Base-by-base conservation (phyloP, 805 yeast genomes). In the Candida sonorensis region DNA sequence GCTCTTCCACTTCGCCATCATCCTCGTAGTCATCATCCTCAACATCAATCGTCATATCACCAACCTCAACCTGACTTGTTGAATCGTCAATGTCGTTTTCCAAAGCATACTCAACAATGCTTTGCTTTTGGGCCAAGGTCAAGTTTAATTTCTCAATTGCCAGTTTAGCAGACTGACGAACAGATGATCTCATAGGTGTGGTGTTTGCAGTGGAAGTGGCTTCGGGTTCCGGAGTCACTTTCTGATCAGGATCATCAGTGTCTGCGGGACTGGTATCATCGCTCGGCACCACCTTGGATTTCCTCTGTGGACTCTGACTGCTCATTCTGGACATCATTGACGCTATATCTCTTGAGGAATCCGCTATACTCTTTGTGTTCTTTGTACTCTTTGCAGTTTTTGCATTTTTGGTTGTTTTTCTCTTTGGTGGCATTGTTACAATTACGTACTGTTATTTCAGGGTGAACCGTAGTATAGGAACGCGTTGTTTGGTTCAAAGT, bases 201-300 rank as follows among this genome's bases (percentile, higher is more conserved):
- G 42, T 29, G 17, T 38, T 36, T 2, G 41, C 39, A 4, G 38
- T 38, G 9, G 45, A 34, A 9, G 42, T 40, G 7, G 42, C 37
- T 20, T 35, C 29, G 12, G 43, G 38, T 27, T 33, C 37, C 7
- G 42, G 40, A 5, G 40, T 36, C 12, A 10, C 23, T 8, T 26
- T 13, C 17, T 11, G 11, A 11, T 20, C 23, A 12, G 20, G 9
- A 18, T 18, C 9, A 18, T 18, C 9, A 18, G 20, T 18, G 6
- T 18, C 9, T 18, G 20, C 9, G 9, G 20, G 9, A n/a, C n/a
- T n/a, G n/a, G n/a, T n/a, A n/a, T n/a, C n/a, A n/a, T n/a, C n/a
- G n/a, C n/a, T n/a, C n/a, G n/a, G n/a, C n/a, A n/a, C n/a, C n/a
- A n/a, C n/a, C n/a, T n/a, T n/a, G n/a, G n/a, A n/a, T n/a, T n/a